Base-by-base conservation (phyloP, 1,284 basidiomycete genomes). In the Apiotrichum akiyoshidainum region DNA sequence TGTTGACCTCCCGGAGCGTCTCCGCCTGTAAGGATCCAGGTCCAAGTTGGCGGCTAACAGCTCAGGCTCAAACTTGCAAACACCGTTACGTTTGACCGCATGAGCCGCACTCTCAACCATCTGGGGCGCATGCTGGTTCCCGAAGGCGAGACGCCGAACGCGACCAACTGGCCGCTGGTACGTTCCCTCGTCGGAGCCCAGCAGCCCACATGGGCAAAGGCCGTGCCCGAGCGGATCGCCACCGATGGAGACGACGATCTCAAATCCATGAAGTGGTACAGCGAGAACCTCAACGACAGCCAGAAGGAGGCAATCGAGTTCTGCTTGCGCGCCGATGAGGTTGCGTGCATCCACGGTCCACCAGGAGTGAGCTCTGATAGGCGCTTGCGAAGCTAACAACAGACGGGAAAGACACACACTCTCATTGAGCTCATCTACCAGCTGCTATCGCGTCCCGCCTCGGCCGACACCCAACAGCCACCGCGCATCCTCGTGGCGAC, bases 271-370 rank as follows among this genome's bases (percentile, higher is more conserved):
- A 68, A 79, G 2, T 93, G 89, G 76, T 89, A 90, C 66, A 89
- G 96, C 65, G 73, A 81, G 0, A 82, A 80, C 0, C 80, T 98
- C 46, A 98, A 99, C 72, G 76, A 82, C 0, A 90, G 89, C 60
- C 95, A 99, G 73, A 86, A 87, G 71, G 81, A 84, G 19, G 92
- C 93, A 0, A 85, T 78, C 17, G 46, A 65, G 50, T 76, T 76
- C 59, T 73, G 74, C 40, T 56, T 78, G 14, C 64, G 62, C 12
- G 74, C 80, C 1, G 65, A 84, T 1, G 87, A 93, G 70, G 83
- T 97, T 0, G 89, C 90, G 0, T 90, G 93, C 65, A 93, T 99
- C n/a, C 94, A 97, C 71, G 94, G 95, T 0, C 95, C 95, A 7
- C 94, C 95, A 59, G 94, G 83, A 1, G 91, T 89, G 74, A 59